phyloP scores from a whole-genome alignment of 176 grass and related monocot species.

The Puccinellia tenuiflora region DNA sequence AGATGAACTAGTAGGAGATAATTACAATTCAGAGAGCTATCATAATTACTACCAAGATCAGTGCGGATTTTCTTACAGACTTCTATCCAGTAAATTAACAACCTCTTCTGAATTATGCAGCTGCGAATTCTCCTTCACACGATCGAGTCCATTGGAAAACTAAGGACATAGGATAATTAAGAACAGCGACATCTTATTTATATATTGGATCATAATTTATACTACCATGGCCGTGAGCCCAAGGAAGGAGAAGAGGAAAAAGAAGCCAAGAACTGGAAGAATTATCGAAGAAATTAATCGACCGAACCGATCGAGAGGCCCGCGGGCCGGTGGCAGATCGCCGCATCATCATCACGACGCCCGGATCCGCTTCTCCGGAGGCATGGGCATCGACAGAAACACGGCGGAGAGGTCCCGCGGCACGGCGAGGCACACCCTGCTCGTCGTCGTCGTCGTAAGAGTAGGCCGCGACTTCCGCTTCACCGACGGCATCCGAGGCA shows the following conservation, averaged over 20 bases:
- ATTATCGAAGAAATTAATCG: slow-evolving; percentile 27
- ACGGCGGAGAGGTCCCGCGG: slow-evolving; percentile 56
- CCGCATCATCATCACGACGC: slow-evolving; percentile 30
- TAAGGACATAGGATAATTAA: slow-evolving; percentile 8
- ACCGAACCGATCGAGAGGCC: slow-evolving; percentile 20
- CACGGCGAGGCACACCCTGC: slow-evolving; percentile 31
- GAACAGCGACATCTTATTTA: slow-evolving; percentile 31
- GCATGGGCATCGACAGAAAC: slow-evolving; percentile 43
- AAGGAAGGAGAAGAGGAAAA: background rate
- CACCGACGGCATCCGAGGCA: background rate
- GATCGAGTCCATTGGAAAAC: background rate
- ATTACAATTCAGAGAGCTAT: slow-evolving; percentile 8
- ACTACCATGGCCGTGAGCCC: slow-evolving; percentile 37
- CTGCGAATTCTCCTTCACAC: slow-evolving; percentile 32
- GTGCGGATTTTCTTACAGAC: background rate
- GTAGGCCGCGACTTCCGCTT: slow-evolving; percentile 36
- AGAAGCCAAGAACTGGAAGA: slow-evolving; percentile 30
- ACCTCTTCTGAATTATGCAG: slow-evolving; percentile 18
- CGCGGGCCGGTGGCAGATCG: slow-evolving; percentile 11
- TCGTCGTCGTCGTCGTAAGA: background rate
- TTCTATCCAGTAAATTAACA: slow-evolving; percentile 15
- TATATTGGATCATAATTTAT: slow-evolving; percentile 40
- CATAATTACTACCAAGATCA: slow-evolving; percentile 31
- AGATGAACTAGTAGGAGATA: background rate
- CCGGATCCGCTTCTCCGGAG: slow-evolving; percentile 74